Base-by-base conservation (phyloP, 208 protist species). In the Lotmaria passim region DNA sequence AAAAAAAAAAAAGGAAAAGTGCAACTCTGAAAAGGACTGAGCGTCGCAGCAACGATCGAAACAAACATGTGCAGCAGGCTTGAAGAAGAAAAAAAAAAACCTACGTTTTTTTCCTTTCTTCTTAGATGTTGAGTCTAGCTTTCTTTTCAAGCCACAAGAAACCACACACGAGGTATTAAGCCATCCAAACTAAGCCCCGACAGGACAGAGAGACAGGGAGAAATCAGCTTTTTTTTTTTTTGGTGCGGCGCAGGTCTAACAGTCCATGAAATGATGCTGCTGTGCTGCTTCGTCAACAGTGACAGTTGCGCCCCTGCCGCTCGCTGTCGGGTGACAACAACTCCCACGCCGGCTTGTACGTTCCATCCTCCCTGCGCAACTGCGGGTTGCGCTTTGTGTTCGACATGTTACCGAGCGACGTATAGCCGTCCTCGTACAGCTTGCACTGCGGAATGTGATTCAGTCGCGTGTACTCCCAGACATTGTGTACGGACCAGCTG, bases 401-500 rank as follows among this genome's bases (percentile, higher is more conserved):
- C 11, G 55, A 50, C 10, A 51, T 44, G 26, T 43, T 53, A 1
- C 95, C 95, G 12, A 98, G 69, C 1, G 93, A 97, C 8, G 95
- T 95, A 78, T 95, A 98, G 34, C 95, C 95, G 30, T 62, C 15
- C 34, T 66, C 59, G 73, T 98, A 98, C 34, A 98, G 64, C n/a
- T n/a, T 41, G 61, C 95, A 98, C 46, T 82, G 94, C 1, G 95
- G 90, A n/a, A 97, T 58, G 15, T 81, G 38, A 24, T 87, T 58
- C 0, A 53, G 12, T 12, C 61, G 34, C 24, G 79, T 94, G 79
- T 91, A 97, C 10, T 75, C 59, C 93, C 95, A 98, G 11, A 98
- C 73, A 43, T 87, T 79, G 33, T 66, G 17, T 70, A 91, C 94
- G 1, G 63, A 71, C 92, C 91, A 98, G 39, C 86, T 39, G 60